A percentile compares a stretch with the other conserved stretches of the same genome.
Evolutionary conservation across 192 early-diverging fungal species (phyloP).

Genomic region (Helicostylum pulchrum): DNA sequence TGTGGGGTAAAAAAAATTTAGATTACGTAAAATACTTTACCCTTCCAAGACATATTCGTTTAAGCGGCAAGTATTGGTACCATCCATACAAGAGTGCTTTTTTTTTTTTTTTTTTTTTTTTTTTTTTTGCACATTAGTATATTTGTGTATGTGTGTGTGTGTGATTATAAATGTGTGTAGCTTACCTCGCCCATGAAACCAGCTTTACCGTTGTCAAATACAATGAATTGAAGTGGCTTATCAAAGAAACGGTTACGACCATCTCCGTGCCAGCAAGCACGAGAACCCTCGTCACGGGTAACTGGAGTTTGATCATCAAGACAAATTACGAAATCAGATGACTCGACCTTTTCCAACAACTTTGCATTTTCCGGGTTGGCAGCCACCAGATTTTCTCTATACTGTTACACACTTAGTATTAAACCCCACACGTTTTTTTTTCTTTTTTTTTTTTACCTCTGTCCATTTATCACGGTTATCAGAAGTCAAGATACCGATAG

Average conservation of each 20-base stretch:
- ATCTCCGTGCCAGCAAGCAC: conserved; percentile 93
- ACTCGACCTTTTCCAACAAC: conserved; percentile 77
- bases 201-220: conserved; percentile 95
- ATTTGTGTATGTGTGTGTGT: too few species aligned
- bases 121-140: too few species aligned
- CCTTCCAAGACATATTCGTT: conserved; percentile 75
- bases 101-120: not conserved
- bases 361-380: conserved; percentile 66
- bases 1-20: not conserved
- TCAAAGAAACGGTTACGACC: conserved; percentile 98
- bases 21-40: conserved; percentile 10
- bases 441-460: conserved; percentile 36
- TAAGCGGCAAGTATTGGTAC: conserved; percentile 82
- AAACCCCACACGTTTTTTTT: not conserved
- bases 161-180: too few species aligned
- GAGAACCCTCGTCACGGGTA: conserved; percentile 82
- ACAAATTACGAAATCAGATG: conserved; percentile 82
- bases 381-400: conserved; percentile 62
- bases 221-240: conserved; percentile 81
- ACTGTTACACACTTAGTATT: conserved; percentile 18
- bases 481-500: conserved; percentile 84
- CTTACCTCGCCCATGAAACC: conserved; percentile 88
- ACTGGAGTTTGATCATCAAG: conserved; percentile 85
- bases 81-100: conserved; percentile 84
- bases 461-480: conserved; percentile 92